A percentile compares a stretch with the other conserved stretches of the same genome.
These are phyloP conservation scores for Auxenochlorella pyrenoidosa DNA, from an alignment of 139 green algal genomes.

Conservation along the genomic window DNA sequence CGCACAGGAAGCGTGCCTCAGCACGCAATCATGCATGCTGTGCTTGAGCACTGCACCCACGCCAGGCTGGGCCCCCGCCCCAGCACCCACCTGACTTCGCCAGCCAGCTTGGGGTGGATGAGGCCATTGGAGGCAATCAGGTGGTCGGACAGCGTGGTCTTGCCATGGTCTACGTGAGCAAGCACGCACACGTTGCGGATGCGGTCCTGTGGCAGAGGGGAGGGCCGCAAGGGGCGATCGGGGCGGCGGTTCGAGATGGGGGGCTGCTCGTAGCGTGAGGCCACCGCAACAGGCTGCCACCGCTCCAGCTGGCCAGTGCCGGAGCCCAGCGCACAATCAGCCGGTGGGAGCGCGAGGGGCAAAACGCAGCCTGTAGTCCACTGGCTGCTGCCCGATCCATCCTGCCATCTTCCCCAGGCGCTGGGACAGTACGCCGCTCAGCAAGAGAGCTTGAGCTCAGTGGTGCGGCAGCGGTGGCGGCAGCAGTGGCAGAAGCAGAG, in stretches of 20 bases:
- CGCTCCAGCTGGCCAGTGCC: too few relatives aligned
- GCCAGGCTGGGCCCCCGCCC: not conserved
- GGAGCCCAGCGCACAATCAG: too few relatives aligned
- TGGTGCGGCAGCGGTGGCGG: not conserved
- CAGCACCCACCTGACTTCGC: slow-evolving; percentile 60
- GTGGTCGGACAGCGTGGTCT: slow-evolving; percentile 97
- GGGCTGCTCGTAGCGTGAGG: not conserved
- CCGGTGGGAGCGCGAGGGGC: too few relatives aligned
- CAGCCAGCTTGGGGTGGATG: slow-evolving; percentile 94
- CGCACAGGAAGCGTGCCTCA: too few relatives aligned
- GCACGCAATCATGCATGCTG: too few relatives aligned
- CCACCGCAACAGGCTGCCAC: too few relatives aligned
- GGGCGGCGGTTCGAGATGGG: not conserved
- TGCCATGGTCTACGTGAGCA: slow-evolving; percentile 99
- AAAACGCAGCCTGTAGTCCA: too few relatives aligned
- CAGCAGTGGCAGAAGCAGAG: not conserved
- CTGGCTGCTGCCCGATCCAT: too few relatives aligned
- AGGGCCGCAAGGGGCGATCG: not conserved
- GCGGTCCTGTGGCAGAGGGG: slow-evolving; percentile 62
- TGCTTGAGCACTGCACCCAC: not conserved
- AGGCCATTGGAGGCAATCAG: slow-evolving; percentile 98
- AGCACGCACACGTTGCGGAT: slow-evolving; percentile 98
- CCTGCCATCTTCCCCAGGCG: too few relatives aligned
- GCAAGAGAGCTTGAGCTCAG: too few relatives aligned
- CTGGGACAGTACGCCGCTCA: not conserved